Base-by-base conservation (phyloP, 2,329 filamentous ascomycete genomes). In the Penicillium sp. region DNA sequence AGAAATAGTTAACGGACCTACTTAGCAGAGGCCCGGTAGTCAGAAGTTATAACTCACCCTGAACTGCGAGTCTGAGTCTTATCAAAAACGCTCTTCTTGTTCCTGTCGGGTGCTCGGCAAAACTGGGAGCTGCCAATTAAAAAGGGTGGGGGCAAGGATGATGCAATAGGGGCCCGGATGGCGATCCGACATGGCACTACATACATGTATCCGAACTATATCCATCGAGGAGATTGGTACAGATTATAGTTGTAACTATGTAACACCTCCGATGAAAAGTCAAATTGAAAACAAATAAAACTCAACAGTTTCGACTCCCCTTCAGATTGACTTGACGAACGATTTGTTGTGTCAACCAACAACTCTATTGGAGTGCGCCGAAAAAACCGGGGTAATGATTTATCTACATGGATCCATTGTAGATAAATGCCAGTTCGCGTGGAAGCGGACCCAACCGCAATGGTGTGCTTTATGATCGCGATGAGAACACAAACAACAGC, bases 381-480 rank as follows among this genome's bases (percentile, higher is more conserved):
- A n/a, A n/a, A n/a, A n/a, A n/a, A n/a, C n/a, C n/a, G n/a, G n/a
- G n/a, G n/a, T n/a, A n/a, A n/a, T n/a, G n/a, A n/a, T n/a, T n/a
- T n/a, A n/a, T n/a, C n/a, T n/a, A n/a, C n/a, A n/a, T n/a, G n/a
- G n/a, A n/a, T n/a, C n/a, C n/a, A n/a, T n/a, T n/a, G n/a, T n/a
- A n/a, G n/a, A n/a, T n/a, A n/a, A 19, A 30, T 30, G 17, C 28
- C 49, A 35, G 30, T 10, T 51, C 49, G 49, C 49, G 49, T 51
- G 49, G 49, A 30, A 35, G 49, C 35, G 49, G 56, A 59, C 38
- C 56, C 56, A 15, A 13, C 35, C 51, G 37, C 4, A 22, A 66
- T 66, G 58, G 56, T 66, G 67, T 69, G 67, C 66, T 69, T 64
- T 51, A 38, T 19, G 19, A 65, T 56, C 45, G 10, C 38, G 38